Conservation (phyloP, 345 rosid genomes). For the Cardiospermum halicacabum region DNA sequence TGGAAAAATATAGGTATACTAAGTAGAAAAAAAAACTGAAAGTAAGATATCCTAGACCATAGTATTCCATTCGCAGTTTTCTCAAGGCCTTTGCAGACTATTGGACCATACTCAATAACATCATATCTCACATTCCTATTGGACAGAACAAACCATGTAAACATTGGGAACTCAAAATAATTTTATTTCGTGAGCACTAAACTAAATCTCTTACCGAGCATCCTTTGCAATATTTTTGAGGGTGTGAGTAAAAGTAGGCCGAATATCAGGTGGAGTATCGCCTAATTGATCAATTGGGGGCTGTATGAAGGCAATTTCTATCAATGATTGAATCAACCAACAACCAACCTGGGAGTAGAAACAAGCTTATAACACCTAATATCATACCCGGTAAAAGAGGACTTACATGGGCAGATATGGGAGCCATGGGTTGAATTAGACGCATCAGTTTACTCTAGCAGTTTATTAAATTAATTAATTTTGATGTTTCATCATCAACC, state of each 20-base stretch:
- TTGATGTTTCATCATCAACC: no score
- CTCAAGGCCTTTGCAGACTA: slow-evolving; percentile 78
- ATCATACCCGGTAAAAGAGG: no score
- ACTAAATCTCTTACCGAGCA: slow-evolving; percentile 47
- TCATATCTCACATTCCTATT: slow-evolving; percentile 86
- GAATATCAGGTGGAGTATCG: slow-evolving; percentile 78
- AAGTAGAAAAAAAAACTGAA: slow-evolving; percentile 5
- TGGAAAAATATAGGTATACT: neutral
- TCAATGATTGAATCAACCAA: slow-evolving; percentile 74
- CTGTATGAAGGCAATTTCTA: slow-evolving; percentile 86
- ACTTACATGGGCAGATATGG: no score
- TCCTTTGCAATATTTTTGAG: slow-evolving; percentile 56
- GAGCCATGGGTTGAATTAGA: no score
- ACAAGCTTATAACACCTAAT: slow-evolving; percentile 15
- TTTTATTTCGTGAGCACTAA: slow-evolving; percentile 5
- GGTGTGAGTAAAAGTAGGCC: slow-evolving; percentile 85
- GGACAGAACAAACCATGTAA: slow-evolving; percentile 12
- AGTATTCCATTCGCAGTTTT: slow-evolving; percentile 58
- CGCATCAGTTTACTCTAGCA: no score
- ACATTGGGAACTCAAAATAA: slow-evolving; percentile 4
- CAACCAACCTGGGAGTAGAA: slow-evolving; percentile 69
- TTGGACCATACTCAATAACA: slow-evolving; percentile 86
- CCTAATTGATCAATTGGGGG: slow-evolving; percentile 70
- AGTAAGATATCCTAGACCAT: neutral
- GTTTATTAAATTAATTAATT: no score